Evolutionary conservation across 345 rosid species (phyloP), one percentile per base, ranked within the genome.

Genomic region (Eucalyptus fibrosa): DNA sequence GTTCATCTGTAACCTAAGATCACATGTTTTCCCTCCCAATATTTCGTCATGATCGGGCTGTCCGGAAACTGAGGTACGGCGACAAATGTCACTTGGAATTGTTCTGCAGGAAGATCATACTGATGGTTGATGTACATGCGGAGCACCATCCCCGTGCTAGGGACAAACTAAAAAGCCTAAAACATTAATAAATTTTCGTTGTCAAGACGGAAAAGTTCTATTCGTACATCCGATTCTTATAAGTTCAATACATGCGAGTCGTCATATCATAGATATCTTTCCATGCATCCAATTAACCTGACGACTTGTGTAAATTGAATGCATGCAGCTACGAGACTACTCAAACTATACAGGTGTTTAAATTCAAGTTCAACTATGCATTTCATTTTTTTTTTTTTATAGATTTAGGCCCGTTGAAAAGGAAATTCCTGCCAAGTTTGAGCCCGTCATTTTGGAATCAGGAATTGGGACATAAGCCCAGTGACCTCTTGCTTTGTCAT

Each of bases 351-450:
- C 37, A n/a, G 18, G 6, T 16, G 77, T n/a, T 65, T 30, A 30
- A 65, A 15, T 65, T 30, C 9, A n/a, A 4, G 37, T 65, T 15
- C 77, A n/a, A 65, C 37, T 65, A 4, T 65, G 77, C 37, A 65
- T n/a, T 65, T 65, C n/a, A 13, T 62, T 30, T 30, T 23, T 5
- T 12, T 62, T 30, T 30, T 62, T 65, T n/a, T 65, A 65, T n/a
- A 65, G 77, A 65, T 65, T 65, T 65, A 95, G 97, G 82, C 97
- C 95, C 40, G 94, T 93, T 28, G 96, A 95, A 89, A 97, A 94
- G 49, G 95, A 93, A 77, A 96, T 92, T 40, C 98, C 99, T 4
- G 96, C 98, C 97, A 96, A 93, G 88, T 95, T 95, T 28, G 93
- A 94, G 44, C 97, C 97, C 88, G 90, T 94, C 94, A 94, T 95